Base-by-base conservation (phyloP, 2,329 filamentous ascomycete genomes). In the Tolypocladium ophioglossoides region DNA sequence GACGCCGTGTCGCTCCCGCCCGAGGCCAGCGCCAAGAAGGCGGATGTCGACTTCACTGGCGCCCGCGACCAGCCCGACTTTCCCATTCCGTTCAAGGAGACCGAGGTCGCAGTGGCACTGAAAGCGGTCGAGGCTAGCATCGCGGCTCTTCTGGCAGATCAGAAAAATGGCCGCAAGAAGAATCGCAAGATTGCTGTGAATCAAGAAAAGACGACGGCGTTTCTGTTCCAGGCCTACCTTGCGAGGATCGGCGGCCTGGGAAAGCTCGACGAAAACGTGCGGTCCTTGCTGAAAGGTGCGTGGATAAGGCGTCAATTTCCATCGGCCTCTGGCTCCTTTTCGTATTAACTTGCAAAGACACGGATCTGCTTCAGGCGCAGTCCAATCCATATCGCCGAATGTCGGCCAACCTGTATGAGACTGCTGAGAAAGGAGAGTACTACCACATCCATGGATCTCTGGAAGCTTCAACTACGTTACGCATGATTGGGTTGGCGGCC, bases 391-490 rank as follows among this genome's bases (percentile, higher is more conserved):
- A 90, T 64, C 80, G 86, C 11, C 82, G 86, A 57, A 76, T 89
- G 68, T 87, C 86, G 12, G 86, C 86, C 16, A 88, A 88, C 57
- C 70, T 89, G 1, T 89, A 89, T 68, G 75, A 79, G 61, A 88
- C 86, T 10, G 84, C 81, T 64, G 77, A 74, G n/a, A 70, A 74
- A 1, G 80, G 78, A n/a, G 76, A 85, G 63, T 89, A 82, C 62
- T 90, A 87, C 63, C 86, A 90, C 62, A 85, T 89, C 30, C 86
- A 89, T 64, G 86, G 86, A 47, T 89, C 86, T 0, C 70, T 90
- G 0, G 85, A 89, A 60, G 86, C 86, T 4, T 83, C 80, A 11
- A 84, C 79, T 9, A 86, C 85, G 0, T 70, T 89, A 32, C 75
- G 79, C 47, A 89, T 89, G 85, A 78, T 89, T 59, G 86, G 84